Percentiles rank a stretch among this genome's conserved stretches.
phyloP scores from a whole-genome alignment of 2,329 filamentous ascomycete genomes.

The Aspergillus sergii region DNA sequence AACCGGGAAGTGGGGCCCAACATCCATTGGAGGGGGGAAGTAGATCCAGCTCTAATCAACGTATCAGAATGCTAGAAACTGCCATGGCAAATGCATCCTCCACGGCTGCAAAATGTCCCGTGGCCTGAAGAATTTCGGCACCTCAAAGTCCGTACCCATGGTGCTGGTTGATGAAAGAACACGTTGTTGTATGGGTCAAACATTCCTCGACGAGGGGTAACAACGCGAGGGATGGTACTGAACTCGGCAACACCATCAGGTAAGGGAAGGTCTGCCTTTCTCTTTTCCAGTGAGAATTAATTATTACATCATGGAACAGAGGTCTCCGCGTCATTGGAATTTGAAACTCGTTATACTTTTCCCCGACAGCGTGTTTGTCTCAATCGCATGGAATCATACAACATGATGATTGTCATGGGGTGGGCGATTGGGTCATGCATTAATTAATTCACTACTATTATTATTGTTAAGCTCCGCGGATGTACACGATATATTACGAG shows the following conservation, averaged over 20 bases:
- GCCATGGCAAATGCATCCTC: conserved; percentile 17
- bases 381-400: background rate
- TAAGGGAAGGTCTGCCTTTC: background rate
- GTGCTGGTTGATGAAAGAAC: conserved; percentile 10
- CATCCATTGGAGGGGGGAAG: conserved; percentile 7
- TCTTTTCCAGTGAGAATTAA: background rate
- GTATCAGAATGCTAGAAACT: conserved; percentile 12
- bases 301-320: conserved; percentile 18
- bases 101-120: conserved; percentile 18
- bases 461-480: background rate
- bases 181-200: conserved; percentile 16
- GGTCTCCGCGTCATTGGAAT: conserved; percentile 19
- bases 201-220: conserved; percentile 6
- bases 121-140: conserved; percentile 19
- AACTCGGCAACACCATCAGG: background rate
- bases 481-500: background rate
- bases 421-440: background rate
- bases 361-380: background rate
- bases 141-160: conserved; percentile 2
- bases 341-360: background rate
- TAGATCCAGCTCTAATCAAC: conserved; percentile 12
- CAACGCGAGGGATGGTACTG: conserved; percentile 13
- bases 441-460: background rate
- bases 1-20: conserved; percentile 22
- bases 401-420: background rate